Percentiles rank a stretch among this genome's conserved stretches.
Conservation (phyloP, 139 green algal species). For the Spirogloea muscicola region DNA sequence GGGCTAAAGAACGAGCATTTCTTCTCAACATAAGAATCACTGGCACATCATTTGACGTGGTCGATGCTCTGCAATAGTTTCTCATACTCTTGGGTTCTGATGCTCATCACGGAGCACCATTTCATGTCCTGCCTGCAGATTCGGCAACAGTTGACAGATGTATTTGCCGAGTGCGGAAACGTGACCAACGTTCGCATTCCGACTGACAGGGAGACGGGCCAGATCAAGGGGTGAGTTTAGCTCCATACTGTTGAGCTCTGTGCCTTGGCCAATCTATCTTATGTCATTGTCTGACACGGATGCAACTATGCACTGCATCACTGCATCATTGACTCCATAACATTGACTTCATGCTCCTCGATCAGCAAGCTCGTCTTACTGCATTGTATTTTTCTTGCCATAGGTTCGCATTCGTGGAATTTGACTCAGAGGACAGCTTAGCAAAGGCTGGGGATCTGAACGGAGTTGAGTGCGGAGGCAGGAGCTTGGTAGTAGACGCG, state of each 20-base stretch:
- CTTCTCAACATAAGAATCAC: too few relatives aligned
- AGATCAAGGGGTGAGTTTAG: constrained; percentile 60
- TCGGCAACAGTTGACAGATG: constrained; percentile 58
- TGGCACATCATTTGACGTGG: too few relatives aligned
- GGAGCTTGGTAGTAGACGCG: constrained; percentile 65
- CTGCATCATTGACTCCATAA: background rate
- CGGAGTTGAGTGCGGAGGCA: constrained; percentile 58
- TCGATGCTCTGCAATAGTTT: too few relatives aligned
- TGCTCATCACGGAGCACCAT: too few relatives aligned
- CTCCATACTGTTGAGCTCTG: background rate
- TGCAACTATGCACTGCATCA: too few relatives aligned
- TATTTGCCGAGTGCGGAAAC: constrained; percentile 59
- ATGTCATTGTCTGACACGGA: too few relatives aligned
- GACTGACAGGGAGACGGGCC: constrained; percentile 66
- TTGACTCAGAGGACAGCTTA: constrained; percentile 58
- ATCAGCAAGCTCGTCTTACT: background rate
- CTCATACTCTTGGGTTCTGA: too few relatives aligned
- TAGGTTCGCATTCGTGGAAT: constrained; percentile 71
- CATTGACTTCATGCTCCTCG: too few relatives aligned
- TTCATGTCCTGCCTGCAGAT: constrained; percentile 35
- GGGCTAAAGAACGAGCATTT: too few relatives aligned
- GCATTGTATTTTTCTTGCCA: background rate
- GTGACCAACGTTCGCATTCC: constrained; percentile 65
- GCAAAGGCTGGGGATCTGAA: constrained; percentile 60
- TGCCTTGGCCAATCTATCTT: background rate